These are phyloP conservation scores for Neurospora sp. DNA, from an alignment of 2,329 filamentous ascomycete species.

Conservation along the genomic window DNA sequence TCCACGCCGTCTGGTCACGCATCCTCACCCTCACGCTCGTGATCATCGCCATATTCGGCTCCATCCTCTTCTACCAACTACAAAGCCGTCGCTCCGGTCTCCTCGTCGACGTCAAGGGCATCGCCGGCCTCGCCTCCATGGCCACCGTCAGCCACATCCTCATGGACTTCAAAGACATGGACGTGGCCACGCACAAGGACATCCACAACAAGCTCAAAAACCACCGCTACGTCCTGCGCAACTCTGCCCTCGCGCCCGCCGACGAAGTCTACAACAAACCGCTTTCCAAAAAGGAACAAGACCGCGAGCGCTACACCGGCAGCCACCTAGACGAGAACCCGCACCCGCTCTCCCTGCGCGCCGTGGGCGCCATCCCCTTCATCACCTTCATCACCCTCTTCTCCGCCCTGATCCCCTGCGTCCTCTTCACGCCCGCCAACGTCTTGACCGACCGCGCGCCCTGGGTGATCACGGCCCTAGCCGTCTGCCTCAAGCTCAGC, in stretches of 20 bases:
- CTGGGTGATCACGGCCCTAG: slow-evolving; percentile 55
- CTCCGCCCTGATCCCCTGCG: slow-evolving; percentile 45
- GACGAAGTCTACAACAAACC: slow-evolving; percentile 31
- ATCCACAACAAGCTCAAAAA: slow-evolving; percentile 60
- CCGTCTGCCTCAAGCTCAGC: slow-evolving; percentile 56
- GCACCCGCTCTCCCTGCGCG: slow-evolving; percentile 59
- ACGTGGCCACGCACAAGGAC: slow-evolving; percentile 53
- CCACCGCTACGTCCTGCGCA: slow-evolving; percentile 59
- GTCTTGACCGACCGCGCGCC: slow-evolving; percentile 51
- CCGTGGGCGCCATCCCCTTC: slow-evolving; percentile 50
- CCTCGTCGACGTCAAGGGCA: slow-evolving; percentile 59
- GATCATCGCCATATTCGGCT: slow-evolving; percentile 48
- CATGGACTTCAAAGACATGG: slow-evolving; percentile 64
- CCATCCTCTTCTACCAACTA: slow-evolving; percentile 50
- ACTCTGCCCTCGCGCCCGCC: slow-evolving; percentile 60
- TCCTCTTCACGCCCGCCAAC: slow-evolving; percentile 50
- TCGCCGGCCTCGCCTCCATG: slow-evolving; percentile 67
- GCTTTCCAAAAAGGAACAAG: slow-evolving; percentile 30
- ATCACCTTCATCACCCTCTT: slow-evolving; percentile 49
- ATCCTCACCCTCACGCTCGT: slow-evolving; percentile 46
- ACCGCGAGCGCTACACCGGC: slow-evolving; percentile 38
- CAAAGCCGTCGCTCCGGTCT: slow-evolving; percentile 55
- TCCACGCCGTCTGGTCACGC: slow-evolving; percentile 51
- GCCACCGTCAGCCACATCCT: slow-evolving; percentile 64
- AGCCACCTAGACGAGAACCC: slow-evolving; percentile 49